Conservation (phyloP, 179 eudicot species). For the Silene coronaria region DNA sequence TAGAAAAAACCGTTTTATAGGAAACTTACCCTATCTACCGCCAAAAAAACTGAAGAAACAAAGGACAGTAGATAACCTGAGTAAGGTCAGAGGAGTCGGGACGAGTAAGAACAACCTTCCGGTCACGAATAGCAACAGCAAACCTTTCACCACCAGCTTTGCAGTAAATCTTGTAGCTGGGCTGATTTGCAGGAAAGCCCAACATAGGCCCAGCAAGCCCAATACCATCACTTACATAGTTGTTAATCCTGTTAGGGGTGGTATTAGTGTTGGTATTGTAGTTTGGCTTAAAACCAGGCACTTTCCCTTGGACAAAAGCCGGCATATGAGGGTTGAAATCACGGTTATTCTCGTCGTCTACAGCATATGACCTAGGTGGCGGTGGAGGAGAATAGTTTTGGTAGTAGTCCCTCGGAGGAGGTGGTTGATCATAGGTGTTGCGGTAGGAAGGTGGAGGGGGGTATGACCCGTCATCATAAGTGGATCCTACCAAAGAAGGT, state of each 20-base stretch:
- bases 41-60: background rate
- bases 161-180: slow-evolving; percentile 46
- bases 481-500: background rate
- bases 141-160: slow-evolving; percentile 53
- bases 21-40: background rate
- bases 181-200: slow-evolving; percentile 33
- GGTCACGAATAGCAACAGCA: slow-evolving; percentile 56
- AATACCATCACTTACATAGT: background rate
- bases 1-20: background rate
- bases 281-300: slow-evolving; percentile 14
- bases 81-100: slow-evolving; percentile 53
- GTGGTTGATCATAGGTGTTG: slow-evolving; percentile 10
- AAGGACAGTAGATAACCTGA: slow-evolving; percentile 32
- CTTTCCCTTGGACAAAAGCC: slow-evolving; percentile 28
- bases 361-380: slow-evolving; percentile 7
- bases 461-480: slow-evolving; percentile 7
- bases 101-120: slow-evolving; percentile 56
- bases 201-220: slow-evolving; percentile 12
- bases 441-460: background rate
- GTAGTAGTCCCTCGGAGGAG: slow-evolving; percentile 11
- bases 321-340: slow-evolving; percentile 28
- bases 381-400: slow-evolving; percentile 13
- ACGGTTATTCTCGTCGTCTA: background rate
- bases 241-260: slow-evolving; percentile 7
- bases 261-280: slow-evolving; percentile 5